Evolutionary conservation across 2,329 filamentous ascomycete species (phyloP).

Genomic region (Fusarium coffeatum): DNA sequence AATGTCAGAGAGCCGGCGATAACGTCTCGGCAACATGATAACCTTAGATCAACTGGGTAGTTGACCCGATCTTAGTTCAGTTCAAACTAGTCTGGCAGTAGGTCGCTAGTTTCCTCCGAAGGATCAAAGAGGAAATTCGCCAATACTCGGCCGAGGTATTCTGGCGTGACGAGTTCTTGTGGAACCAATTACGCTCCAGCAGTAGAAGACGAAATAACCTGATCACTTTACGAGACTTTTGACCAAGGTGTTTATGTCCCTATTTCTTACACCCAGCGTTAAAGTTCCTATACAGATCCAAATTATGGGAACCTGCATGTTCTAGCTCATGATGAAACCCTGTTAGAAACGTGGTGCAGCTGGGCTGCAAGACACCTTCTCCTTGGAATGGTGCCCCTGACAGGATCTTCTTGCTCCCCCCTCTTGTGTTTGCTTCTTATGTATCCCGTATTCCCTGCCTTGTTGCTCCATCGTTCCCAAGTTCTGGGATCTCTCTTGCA

Average conservation of each 20-base stretch:
- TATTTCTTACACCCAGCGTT: background rate
- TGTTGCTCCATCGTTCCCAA: slow-evolving; percentile 8
- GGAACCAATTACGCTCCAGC: background rate
- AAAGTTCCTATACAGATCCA: background rate
- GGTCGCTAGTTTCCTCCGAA: background rate
- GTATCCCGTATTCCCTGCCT: background rate
- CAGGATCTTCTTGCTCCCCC: background rate
- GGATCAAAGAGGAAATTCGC: background rate
- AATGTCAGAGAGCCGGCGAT: background rate
- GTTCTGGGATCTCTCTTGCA: slow-evolving; percentile 14
- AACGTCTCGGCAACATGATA: background rate
- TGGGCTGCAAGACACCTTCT: background rate
- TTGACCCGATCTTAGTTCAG: background rate
- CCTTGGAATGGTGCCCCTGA: background rate
- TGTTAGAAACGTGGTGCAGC: slow-evolving; percentile 17
- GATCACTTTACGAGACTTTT: background rate
- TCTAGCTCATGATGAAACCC: slow-evolving; percentile 13
- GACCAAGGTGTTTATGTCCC: background rate
- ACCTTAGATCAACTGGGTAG: background rate
- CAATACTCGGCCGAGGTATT: background rate
- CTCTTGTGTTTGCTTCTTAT: slow-evolving; percentile 29
- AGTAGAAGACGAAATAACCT: too few species aligned
- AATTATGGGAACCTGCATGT: background rate
- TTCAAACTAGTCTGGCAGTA: background rate
- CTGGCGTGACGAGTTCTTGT: background rate